phyloP scores from a whole-genome alignment of 179 eudicot genomes.

The Vitellaria paradoxa region DNA sequence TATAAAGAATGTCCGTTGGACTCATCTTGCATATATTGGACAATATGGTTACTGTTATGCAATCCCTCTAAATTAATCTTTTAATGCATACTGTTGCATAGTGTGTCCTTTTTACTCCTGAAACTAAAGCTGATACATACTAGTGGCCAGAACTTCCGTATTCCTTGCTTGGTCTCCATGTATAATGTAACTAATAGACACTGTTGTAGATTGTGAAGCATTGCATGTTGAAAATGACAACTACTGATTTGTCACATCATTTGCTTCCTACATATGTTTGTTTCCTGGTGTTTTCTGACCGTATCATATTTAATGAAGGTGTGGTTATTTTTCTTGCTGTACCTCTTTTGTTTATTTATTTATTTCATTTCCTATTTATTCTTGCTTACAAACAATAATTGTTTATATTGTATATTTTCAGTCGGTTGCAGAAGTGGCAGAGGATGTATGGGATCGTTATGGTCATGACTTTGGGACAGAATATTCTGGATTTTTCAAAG shows the following conservation, averaged over 20 bases:
- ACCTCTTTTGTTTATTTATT: slow-evolving; percentile 7
- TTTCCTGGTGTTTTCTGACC: not conserved
- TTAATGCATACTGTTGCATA: too few species aligned
- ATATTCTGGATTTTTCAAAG: slow-evolving; percentile 76
- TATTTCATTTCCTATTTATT: not conserved
- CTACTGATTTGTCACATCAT: not conserved
- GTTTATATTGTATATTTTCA: slow-evolving; percentile 23
- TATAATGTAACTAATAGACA: not conserved
- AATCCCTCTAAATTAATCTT: not conserved
- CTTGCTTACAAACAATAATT: not conserved
- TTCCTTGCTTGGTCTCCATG: not conserved
- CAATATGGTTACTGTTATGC: not conserved
- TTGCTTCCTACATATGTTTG: not conserved
- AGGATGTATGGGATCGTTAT: slow-evolving; percentile 96
- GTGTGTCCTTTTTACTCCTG: not conserved
- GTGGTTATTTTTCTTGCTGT: not conserved
- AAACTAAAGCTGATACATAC: not conserved
- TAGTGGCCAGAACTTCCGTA: not conserved
- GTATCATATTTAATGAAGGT: not conserved
- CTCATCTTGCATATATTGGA: not conserved
- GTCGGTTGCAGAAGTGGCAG: slow-evolving; percentile 93
- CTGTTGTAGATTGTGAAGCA: not conserved
- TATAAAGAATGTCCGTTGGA: not conserved
- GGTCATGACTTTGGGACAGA: slow-evolving; percentile 82
- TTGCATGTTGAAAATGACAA: not conserved